phyloP scores from a whole-genome alignment of 2,329 filamentous ascomycete species.

The Aspergillus brasiliensis region DNA sequence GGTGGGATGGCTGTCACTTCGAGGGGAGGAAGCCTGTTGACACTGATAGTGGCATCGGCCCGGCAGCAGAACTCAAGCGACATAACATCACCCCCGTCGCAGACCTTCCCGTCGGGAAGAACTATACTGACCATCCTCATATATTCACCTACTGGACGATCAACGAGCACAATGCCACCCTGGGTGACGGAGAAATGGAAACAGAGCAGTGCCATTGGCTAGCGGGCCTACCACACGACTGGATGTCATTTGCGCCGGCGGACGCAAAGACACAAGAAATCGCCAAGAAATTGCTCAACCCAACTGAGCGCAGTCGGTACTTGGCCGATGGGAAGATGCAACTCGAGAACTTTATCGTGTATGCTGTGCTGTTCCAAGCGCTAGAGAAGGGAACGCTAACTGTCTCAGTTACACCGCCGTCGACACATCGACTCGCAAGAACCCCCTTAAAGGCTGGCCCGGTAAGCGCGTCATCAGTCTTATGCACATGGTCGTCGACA shows the following conservation, averaged over 20 bases:
- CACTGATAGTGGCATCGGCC: not conserved
- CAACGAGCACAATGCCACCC: not conserved
- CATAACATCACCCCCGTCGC: not conserved
- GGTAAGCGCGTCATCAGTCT: not conserved
- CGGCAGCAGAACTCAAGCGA: not conserved
- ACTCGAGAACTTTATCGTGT: not conserved
- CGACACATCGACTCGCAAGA: not conserved
- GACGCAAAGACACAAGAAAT: not conserved
- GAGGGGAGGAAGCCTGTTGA: not conserved
- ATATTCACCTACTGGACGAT: constrained; percentile 7
- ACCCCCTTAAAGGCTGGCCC: not conserved
- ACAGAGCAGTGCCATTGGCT: not conserved
- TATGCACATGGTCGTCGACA: not conserved
- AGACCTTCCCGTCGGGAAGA: not conserved
- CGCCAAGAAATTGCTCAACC: not conserved
- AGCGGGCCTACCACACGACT: constrained; percentile 2
- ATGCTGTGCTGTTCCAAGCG: not conserved
- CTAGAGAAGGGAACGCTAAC: too few relatives aligned
- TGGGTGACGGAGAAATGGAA: constrained; percentile 1
- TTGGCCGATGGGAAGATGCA: not conserved
- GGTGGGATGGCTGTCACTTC: not conserved
- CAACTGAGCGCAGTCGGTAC: not conserved
- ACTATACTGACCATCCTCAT: not conserved
- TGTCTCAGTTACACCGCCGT: not conserved
- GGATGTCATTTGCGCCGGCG: constrained; percentile 2